Base-by-base conservation (phyloP, 2,329 filamentous ascomycete genomes). In the Penicillium digitatum region DNA sequence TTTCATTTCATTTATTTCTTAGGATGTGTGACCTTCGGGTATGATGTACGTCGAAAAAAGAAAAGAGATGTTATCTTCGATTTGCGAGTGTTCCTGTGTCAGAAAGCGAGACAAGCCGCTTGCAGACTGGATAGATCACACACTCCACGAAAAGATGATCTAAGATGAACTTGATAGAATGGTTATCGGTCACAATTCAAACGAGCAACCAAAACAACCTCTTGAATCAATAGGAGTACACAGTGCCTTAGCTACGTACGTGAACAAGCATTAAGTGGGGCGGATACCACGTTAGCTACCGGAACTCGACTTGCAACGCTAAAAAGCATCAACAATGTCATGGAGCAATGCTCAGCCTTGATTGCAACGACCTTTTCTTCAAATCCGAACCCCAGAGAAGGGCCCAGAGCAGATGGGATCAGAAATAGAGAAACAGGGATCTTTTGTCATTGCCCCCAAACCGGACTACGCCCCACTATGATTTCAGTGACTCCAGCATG, bases 401-500 rank as follows among this genome's bases (percentile, higher is more conserved):
- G 52, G 46, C 45, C 57, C 53, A 61, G 45, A 48, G 51, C 32
- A 49, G n/a, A 48, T 51, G 31, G 51, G 42, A 54, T 34, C 43
- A 38, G 45, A 39, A 35, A 48, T 3, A n/a, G n/a, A n/a, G n/a
- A 18, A 45, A 29, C 27, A 35, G 43, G 20, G 22, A 52, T 46
- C 40, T 34, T 24, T 55, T 22, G 52, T 34, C 52, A 40, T 59
- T 54, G 39, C 54, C 52, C 32, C 29, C 40, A 48, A 54, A 42
- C 54, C 51, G 53, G 53, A 5, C 34, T 45, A 42, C 24, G 63
- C 53, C 63, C 63, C 60, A 66, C 62, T 59, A 66, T 66, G 64
- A 66, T 65, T 58, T 66, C 65, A 66, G 61, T 63, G 60, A 66
- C 63, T 64, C 58, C 56, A 60, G 38, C 44, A 63, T 67, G 65